phyloP scores from a whole-genome alignment of 83 land plant genomes.

The Diphasiastrum complanatum region DNA sequence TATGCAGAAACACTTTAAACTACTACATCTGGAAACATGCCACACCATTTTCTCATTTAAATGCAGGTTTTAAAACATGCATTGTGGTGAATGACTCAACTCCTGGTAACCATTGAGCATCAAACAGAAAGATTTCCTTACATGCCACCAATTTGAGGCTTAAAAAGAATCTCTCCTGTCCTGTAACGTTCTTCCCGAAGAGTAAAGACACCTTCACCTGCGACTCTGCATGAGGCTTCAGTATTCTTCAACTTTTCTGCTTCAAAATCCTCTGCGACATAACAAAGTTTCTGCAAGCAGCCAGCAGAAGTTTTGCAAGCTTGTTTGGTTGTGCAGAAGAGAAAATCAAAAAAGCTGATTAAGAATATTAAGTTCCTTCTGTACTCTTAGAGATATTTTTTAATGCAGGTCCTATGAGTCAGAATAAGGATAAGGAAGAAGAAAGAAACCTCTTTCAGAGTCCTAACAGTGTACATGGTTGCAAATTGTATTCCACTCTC shows the following conservation, averaged over 20 bases:
- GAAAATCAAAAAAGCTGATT: background rate
- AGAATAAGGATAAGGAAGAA: background rate
- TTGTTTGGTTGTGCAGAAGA: background rate
- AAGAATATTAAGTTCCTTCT: background rate
- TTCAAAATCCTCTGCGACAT: slow-evolving; percentile 30
- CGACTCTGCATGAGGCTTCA: slow-evolving; percentile 22
- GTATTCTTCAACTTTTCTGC: slow-evolving; percentile 18
- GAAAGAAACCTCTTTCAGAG: slow-evolving; percentile 66
- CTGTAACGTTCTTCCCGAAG: slow-evolving; percentile 24
- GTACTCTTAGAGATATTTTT: background rate
- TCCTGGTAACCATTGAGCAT: background rate
- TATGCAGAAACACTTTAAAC: no score
- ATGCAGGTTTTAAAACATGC: no score
- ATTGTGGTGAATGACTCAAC: background rate
- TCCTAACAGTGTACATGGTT: slow-evolving; percentile 57
- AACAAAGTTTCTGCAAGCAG: slow-evolving; percentile 29
- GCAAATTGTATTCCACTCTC: slow-evolving; percentile 44
- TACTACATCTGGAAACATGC: no score
- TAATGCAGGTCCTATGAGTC: background rate
- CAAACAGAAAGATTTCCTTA: slow-evolving; percentile 15
- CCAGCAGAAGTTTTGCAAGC: background rate
- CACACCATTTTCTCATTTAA: no score
- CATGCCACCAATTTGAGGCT: slow-evolving; percentile 26
- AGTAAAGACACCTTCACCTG: slow-evolving; percentile 15
- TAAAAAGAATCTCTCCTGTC: slow-evolving; percentile 26